These are phyloP conservation scores for Lathyrus tuberosus DNA, from an alignment of 306 rosid species.

Conservation along the genomic window DNA sequence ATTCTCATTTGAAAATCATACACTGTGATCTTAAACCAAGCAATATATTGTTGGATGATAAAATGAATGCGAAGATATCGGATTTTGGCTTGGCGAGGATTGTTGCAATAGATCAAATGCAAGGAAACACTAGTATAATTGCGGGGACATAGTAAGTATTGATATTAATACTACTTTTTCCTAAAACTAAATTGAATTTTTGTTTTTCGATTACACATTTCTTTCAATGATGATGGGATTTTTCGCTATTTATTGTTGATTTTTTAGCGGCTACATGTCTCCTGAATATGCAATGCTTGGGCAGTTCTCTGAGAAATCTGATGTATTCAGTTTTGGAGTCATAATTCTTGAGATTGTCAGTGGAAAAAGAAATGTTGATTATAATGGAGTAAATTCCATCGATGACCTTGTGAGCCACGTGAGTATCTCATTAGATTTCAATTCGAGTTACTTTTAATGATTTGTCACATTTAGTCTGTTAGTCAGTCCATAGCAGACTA, in stretches of 20 bases:
- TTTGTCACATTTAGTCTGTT: too few species aligned
- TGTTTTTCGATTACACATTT: background rate
- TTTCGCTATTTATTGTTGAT: background rate
- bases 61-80: slow-evolving; percentile 39
- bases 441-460: background rate
- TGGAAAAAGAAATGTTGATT: slow-evolving; percentile 40
- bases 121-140: slow-evolving; percentile 43
- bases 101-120: slow-evolving; percentile 39
- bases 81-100: slow-evolving; percentile 46
- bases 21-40: slow-evolving; percentile 41
- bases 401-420: slow-evolving; percentile 42
- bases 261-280: slow-evolving; percentile 36
- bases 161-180: background rate
- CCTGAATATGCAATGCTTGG: slow-evolving; percentile 42
- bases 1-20: slow-evolving; percentile 38
- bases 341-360: slow-evolving; percentile 38
- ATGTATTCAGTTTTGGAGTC: slow-evolving; percentile 41
- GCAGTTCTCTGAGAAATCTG: slow-evolving; percentile 34
- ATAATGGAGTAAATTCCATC: slow-evolving; percentile 6
- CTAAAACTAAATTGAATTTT: background rate
- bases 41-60: slow-evolving; percentile 35
- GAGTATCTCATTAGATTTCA: slow-evolving; percentile 11
- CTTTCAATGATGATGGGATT: background rate
- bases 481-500: too few species aligned
- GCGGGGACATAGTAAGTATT: slow-evolving; percentile 46